Evolutionary conservation across 257 asterid species (phyloP).

Genomic region (Nicotiana attenuata): DNA sequence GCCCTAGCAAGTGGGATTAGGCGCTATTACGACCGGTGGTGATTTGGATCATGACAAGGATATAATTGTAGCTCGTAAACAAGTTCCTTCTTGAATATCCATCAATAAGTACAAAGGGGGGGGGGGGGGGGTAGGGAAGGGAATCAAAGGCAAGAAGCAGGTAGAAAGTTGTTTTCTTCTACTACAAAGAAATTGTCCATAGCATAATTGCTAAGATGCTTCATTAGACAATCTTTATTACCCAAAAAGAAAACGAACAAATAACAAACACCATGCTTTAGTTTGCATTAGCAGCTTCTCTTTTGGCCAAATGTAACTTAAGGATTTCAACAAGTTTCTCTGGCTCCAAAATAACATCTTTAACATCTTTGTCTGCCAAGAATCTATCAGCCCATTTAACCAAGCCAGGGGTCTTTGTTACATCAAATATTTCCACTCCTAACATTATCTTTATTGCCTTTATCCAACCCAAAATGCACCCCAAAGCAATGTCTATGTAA

Average conservation of each 20-base stretch:
- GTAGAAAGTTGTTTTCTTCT: no score
- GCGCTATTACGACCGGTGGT: no score
- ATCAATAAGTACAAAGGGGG: no score
- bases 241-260: background rate
- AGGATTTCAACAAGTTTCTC: constrained; percentile 15
- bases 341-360: constrained; percentile 25
- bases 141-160: no score
- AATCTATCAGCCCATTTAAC: constrained; percentile 29
- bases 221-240: background rate
- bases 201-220: background rate
- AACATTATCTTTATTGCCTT: constrained; percentile 3
- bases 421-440: background rate
- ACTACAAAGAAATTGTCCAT: background rate
- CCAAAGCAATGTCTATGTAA: constrained; percentile 14
- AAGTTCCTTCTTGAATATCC: background rate
- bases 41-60: no score
- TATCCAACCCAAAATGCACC: constrained; percentile 9
- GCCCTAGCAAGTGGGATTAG: no score
- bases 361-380: constrained; percentile 15
- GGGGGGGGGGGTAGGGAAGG: no score
- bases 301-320: constrained; percentile 11
- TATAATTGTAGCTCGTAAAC: background rate
- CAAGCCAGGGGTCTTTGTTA: constrained; percentile 16
- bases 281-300: constrained; percentile 8
- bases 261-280: background rate